phyloP scores from a whole-genome alignment of 1,139 yeast genomes.

The Kodamaea alishanica region DNA sequence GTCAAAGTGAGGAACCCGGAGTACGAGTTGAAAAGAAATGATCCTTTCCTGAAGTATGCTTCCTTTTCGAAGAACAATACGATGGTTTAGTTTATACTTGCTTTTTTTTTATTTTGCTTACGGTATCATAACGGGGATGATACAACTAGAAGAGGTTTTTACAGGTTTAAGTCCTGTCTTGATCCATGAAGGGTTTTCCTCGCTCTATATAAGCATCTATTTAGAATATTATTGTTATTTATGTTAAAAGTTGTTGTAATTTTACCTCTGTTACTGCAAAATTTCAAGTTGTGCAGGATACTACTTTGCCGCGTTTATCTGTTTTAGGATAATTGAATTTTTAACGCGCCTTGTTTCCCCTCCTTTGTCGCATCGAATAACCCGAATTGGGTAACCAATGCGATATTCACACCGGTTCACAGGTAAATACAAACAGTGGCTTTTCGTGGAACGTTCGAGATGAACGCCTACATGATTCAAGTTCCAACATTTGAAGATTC shows the following conservation, averaged over 20 bases:
- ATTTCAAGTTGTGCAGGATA: neutral
- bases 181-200: slow-evolving; percentile 11
- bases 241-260: neutral
- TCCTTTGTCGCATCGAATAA: neutral
- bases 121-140: too few species aligned
- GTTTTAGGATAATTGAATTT: too few species aligned
- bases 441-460: too few species aligned
- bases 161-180: slow-evolving; percentile 11
- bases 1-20: slow-evolving; percentile 46
- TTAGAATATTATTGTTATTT: neutral
- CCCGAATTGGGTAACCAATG: too few species aligned
- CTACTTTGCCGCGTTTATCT: too few species aligned
- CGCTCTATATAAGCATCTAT: neutral
- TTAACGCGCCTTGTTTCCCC: neutral
- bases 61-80: slow-evolving; percentile 52
- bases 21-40: slow-evolving; percentile 57
- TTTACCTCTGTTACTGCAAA: neutral
- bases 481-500: too few species aligned
- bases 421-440: too few species aligned
- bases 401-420: neutral
- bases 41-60: slow-evolving; percentile 62
- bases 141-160: slow-evolving; percentile 9
- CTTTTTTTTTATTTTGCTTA: neutral
- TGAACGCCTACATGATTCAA: too few species aligned
- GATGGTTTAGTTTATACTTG: slow-evolving; percentile 16